Evolutionary conservation across 352 stramenopile species (phyloP), one percentile per base, ranked within the genome.

Genomic region (Pythium phragmitis): DNA sequence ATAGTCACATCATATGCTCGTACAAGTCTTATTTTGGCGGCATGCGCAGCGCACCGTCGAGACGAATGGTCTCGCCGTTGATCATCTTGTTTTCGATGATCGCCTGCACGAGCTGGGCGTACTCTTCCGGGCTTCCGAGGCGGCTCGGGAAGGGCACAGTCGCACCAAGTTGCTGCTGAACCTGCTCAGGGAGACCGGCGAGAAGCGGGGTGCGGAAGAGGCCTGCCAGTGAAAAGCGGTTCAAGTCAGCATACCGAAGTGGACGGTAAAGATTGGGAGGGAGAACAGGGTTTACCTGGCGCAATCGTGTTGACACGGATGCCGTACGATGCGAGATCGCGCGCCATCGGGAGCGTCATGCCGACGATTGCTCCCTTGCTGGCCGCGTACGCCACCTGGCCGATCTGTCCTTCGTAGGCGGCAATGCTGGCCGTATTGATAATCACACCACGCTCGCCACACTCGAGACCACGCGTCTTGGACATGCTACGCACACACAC

Each of bases 11-110:
- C 34, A 36, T 7, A 34, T 7, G 9, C 12, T 47, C 33, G n/a
- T 28, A 17, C 34, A 12, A 36, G 19, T 45, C 23, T 70, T 91
- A 96, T 70, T 95, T 96, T 34, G 88, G 88, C 19, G 85, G 88
- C 96, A 99, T 99, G 54, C 97, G 87, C 21, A 99, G 74, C 9
- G 92, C 97, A 34, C 97, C 97, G 74, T 99, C 97, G 26, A 99
- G 80, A 42, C 97, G 90, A 72, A 99, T 99, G 2, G 94, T 91
- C 76, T 99, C 96, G 55, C 97, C 97, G 71, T 99, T 99, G 46
- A 99, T 78, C 92, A 99, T 99, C 61, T 90, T 91, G 84, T 99
- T 99, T 60, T 97, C 85, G 58, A 99, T 89, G 70, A 99, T 99
- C 23, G 81, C 70, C 57, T 96, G 88, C 52, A 97, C 96, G 36